These are phyloP conservation scores for Pseudocercospora pini-densiflorae DNA, from an alignment of 2,329 filamentous ascomycete genomes.

Conservation along the genomic window DNA sequence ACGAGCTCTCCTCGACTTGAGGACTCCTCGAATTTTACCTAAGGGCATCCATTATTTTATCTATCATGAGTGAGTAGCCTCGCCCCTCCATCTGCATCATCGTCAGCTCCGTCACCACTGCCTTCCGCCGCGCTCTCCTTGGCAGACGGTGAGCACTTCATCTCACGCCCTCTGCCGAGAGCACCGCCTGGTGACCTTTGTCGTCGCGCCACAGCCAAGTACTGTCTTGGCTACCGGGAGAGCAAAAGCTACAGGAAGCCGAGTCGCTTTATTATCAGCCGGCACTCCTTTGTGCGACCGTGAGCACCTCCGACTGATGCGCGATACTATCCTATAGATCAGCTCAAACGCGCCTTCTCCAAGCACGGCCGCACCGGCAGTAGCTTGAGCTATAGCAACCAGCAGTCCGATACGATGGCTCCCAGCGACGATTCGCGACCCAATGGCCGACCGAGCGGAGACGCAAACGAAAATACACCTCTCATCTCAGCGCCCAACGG, in stretches of 20 bases:
- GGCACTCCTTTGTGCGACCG: neutral
- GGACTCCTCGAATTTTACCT: neutral
- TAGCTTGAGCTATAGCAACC: conserved; percentile 22
- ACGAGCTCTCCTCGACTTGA: neutral
- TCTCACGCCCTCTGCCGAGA: neutral
- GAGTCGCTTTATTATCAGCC: conserved; percentile 2
- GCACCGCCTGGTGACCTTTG: neutral
- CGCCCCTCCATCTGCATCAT: neutral
- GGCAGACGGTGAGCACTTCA: conserved; percentile 3
- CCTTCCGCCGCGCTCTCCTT: neutral
- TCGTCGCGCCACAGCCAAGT: conserved; percentile 2
- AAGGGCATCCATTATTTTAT: neutral
- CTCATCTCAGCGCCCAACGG: conserved; percentile 32
- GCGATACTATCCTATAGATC: conserved; percentile 12
- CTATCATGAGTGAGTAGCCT: neutral
- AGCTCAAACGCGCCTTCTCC: conserved; percentile 30
- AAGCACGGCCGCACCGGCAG: conserved; percentile 33
- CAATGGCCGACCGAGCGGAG: conserved; percentile 26
- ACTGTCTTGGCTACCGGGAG: neutral
- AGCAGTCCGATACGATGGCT: conserved; percentile 21
- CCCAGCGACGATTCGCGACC: conserved; percentile 18
- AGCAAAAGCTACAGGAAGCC: neutral
- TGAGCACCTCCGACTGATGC: conserved; percentile 7
- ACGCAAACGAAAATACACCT: conserved; percentile 35
- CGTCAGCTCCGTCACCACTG: neutral